Evolutionary conservation across 345 rosid genomes (phyloP).

Genomic region (Xanthoceras sorbifolium): DNA sequence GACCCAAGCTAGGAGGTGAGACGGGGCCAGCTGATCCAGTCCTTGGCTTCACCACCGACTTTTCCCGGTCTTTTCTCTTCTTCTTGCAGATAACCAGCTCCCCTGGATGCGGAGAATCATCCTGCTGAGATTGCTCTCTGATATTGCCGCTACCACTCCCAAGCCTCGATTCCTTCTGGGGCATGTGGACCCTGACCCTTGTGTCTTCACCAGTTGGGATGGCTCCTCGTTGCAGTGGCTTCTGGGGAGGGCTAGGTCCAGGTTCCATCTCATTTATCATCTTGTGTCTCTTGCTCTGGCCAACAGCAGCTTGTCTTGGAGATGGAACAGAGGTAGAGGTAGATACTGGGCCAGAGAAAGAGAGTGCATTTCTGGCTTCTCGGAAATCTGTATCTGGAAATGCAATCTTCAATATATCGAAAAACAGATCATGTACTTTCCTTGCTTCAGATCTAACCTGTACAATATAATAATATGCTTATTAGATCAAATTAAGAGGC

Average conservation of each 20-base stretch:
- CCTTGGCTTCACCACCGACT: constrained; percentile 59
- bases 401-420: constrained; percentile 87
- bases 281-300: constrained; percentile 70
- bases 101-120: constrained; percentile 92
- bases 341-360: constrained; percentile 62
- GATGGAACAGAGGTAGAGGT: constrained; percentile 51
- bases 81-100: constrained; percentile 97
- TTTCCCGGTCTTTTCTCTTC: constrained; percentile 97
- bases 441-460: constrained; percentile 97
- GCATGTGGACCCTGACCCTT: constrained; percentile 67
- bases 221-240: constrained; percentile 52
- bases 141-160: constrained; percentile 52
- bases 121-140: constrained; percentile 55
- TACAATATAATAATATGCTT: constrained; percentile 17
- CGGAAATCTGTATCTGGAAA: constrained; percentile 88
- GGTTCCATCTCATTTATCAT: constrained; percentile 57
- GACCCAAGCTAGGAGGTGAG: constrained; percentile 75
- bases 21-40: constrained; percentile 71
- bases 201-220: constrained; percentile 51
- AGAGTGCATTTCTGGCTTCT: constrained; percentile 73
- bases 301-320: constrained; percentile 48
- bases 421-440: constrained; percentile 96
- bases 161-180: constrained; percentile 70
- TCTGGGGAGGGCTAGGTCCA: constrained; percentile 55
- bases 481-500: constrained; percentile 16